Evolutionary conservation across 352 stramenopile genomes (phyloP).

Genomic region (Phytopythium delawarense): DNA sequence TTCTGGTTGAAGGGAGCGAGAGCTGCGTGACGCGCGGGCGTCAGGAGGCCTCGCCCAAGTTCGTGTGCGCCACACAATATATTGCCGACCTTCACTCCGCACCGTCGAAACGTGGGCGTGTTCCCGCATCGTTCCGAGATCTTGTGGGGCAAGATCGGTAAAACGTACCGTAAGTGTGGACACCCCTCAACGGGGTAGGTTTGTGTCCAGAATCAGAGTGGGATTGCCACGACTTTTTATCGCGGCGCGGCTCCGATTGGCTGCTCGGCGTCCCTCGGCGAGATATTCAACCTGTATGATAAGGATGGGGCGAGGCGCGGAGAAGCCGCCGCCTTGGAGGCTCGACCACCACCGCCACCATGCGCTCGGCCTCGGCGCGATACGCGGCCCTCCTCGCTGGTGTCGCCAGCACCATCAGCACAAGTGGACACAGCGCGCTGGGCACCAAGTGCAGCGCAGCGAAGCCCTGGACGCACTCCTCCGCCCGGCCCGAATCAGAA

Average conservation of each 20-base stretch:
- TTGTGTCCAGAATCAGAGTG: constrained; percentile 3
- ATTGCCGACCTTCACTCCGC: not conserved
- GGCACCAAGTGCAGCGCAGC: no score
- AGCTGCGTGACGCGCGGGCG: not conserved
- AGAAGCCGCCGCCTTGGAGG: not conserved
- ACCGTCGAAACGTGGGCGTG: not conserved
- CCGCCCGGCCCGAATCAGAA: not conserved
- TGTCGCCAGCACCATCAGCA: not conserved
- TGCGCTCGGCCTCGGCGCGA: not conserved
- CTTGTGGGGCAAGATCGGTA: not conserved
- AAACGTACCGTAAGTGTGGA: constrained; percentile 2
- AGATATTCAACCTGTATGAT: not conserved
- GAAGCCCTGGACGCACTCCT: no score
- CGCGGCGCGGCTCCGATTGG: not conserved
- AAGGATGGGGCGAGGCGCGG: no score
- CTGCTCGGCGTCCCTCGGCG: not conserved
- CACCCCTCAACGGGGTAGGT: not conserved
- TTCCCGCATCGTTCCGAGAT: not conserved
- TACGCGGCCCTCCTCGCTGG: not conserved
- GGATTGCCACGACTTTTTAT: constrained; percentile 4
- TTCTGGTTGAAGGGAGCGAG: not conserved
- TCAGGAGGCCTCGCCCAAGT: not conserved
- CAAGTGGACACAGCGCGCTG: not conserved
- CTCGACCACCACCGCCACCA: not conserved
- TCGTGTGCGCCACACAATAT: not conserved